phyloP scores from a whole-genome alignment of 2,329 filamentous ascomycete genomes.

The Fusarium torulosum region DNA sequence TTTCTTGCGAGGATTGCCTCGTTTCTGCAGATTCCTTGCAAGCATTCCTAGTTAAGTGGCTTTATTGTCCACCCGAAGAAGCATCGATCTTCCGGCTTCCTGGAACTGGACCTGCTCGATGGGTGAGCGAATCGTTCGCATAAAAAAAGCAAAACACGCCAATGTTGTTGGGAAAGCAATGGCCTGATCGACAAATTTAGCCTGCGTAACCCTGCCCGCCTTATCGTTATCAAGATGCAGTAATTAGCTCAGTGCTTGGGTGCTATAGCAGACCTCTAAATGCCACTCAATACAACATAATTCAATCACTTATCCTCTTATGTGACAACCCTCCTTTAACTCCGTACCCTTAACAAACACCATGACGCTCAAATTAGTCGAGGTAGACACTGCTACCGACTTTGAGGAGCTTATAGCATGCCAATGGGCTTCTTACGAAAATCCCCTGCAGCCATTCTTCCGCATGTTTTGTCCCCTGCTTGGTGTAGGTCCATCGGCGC shows the following conservation, averaged over 20 bases:
- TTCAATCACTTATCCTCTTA: not conserved
- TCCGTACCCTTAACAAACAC: not conserved
- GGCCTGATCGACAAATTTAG: not conserved
- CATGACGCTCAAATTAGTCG: constrained; percentile 36
- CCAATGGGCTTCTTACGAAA: constrained; percentile 37
- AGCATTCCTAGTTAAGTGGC: not conserved
- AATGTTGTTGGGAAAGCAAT: not conserved
- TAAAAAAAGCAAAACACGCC: not conserved
- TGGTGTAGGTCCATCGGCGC: constrained; percentile 20
- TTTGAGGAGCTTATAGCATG: constrained; percentile 40
- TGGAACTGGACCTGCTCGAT: not conserved
- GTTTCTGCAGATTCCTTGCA: not conserved
- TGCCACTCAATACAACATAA: not conserved
- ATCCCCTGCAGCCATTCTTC: constrained; percentile 34
- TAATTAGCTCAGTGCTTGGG: not conserved
- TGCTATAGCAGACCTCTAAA: not conserved
- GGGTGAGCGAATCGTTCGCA: not conserved
- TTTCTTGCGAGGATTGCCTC: not conserved
- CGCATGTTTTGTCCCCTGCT: constrained; percentile 41
- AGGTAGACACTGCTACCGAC: constrained; percentile 31
- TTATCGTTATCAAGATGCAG: not conserved
- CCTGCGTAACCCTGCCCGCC: not conserved
- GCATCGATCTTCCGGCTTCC: not conserved
- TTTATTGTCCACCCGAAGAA: constrained; percentile 2
- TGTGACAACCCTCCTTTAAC: not conserved